Evolutionary conservation across 768 basidiomycete species (phyloP), one percentile per base, ranked within the genome.

Genomic region (Xerocomus brunneocitrinus): DNA sequence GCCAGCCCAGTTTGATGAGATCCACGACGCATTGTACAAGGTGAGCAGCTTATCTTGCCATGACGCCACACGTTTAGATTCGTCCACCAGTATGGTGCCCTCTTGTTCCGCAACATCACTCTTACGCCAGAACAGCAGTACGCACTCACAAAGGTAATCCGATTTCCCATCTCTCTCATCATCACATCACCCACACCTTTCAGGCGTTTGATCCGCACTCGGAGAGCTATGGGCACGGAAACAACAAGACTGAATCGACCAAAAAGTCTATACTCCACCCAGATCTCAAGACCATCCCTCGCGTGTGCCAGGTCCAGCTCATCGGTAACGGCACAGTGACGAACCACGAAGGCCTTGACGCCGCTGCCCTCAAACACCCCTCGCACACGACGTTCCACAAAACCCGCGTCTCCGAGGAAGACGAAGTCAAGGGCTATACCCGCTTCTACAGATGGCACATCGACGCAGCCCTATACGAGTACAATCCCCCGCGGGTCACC

Each of bases 401-500:
- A 72, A 87, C 85, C 32, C 70, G 69, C 22, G 77, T 95, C 34
- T 82, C 84, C 9, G 72, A 76, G 3, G 87, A 87, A 62, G 91
- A 94, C 56, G 87, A 88, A 60, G 82, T 71, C 8, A 77, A 79
- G 49, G 91, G 90, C n/a, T 69, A 77, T 42, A 94, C 91, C n/a
- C 79, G 91, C 36, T 94, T 88, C 77, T 93, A 91, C 69, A 77
- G 91, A 46, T 93, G 91, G 91, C 90, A 95, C 68, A 93, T 94
- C 68, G 92, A 94, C 60, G 91, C 93, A 1, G 90, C 90, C 2
- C 71, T 91, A 35, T 89, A 89, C 65, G 82, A 85, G 51, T 75
- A 86, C 12, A 80, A 82, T 25, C 89, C 89, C 16, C 91, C 92
- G 4, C 85, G 79, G 58, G 91, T 89, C 39, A 95, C 93, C 5